A percentile compares a stretch with the other conserved stretches of the same genome.
Evolutionary conservation across 768 basidiomycete genomes (phyloP).

Genomic region (Amylocystis lapponica): DNA sequence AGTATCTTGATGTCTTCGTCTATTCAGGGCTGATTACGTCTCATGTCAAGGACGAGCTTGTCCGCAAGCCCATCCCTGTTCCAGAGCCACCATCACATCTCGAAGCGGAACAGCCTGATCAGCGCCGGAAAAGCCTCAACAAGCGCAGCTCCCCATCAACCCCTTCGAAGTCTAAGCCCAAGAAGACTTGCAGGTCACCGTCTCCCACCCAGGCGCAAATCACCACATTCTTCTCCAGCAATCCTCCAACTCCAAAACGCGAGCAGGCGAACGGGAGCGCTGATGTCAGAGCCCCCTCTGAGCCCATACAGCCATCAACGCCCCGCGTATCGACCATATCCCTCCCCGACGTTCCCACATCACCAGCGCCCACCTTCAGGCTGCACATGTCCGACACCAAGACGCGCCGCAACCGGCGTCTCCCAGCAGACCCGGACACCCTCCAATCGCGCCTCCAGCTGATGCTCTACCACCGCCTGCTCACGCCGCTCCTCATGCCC

Average conservation of each 20-base stretch:
- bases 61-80: conserved; percentile 14
- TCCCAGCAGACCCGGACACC: conserved; percentile 58
- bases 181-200: conserved; percentile 21
- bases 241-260: not conserved
- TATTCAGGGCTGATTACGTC: not conserved
- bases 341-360: not conserved
- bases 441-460: conserved; percentile 61
- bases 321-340: not conserved
- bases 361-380: not conserved
- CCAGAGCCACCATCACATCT: not conserved
- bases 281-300: not conserved
- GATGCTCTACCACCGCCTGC: conserved; percentile 70
- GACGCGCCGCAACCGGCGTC: conserved; percentile 43
- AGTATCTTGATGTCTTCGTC: not conserved
- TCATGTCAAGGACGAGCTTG: conserved; percentile 46
- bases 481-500: conserved; percentile 40
- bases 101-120: not conserved
- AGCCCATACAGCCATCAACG: not conserved
- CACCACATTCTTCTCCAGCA: conserved; percentile 16
- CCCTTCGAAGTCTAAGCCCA: conserved; percentile 19
- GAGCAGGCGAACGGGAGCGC: not conserved
- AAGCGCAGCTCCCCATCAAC: conserved; percentile 17
- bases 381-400: conserved; percentile 64
- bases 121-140: conserved; percentile 3
- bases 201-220: conserved; percentile 16